A percentile compares a stretch with the other conserved stretches of the same genome.
phyloP scores from a whole-genome alignment of 2,329 filamentous ascomycete species.

The Ophiostoma sp. region DNA sequence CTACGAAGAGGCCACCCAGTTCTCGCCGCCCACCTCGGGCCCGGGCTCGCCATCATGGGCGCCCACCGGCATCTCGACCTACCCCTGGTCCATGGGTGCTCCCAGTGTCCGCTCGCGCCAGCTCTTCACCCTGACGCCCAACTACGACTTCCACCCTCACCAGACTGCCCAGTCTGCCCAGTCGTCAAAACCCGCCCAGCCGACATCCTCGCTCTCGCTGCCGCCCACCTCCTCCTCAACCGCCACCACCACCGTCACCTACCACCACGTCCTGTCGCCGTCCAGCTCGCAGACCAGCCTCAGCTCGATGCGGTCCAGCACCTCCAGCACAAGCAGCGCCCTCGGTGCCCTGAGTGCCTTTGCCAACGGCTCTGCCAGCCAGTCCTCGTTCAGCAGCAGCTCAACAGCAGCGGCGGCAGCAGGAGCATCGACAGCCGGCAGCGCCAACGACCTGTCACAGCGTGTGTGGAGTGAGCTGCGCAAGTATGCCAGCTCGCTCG shows the following conservation, averaged over 20 bases:
- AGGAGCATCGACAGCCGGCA: no score
- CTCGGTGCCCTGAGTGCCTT: slow-evolving; percentile 25
- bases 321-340: slow-evolving; percentile 20
- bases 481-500: slow-evolving; percentile 83
- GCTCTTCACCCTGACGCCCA: slow-evolving; percentile 65
- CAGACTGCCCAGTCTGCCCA: slow-evolving; percentile 48
- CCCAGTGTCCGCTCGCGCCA: slow-evolving; percentile 33
- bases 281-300: slow-evolving; percentile 83
- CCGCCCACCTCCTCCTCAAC: slow-evolving; percentile 16
- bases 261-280: slow-evolving; percentile 51
- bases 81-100: slow-evolving; percentile 43
- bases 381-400: slow-evolving; percentile 21
- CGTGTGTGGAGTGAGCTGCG: slow-evolving; percentile 74
- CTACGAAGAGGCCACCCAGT: slow-evolving; percentile 65
- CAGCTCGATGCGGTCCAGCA: slow-evolving; percentile 63
- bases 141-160: slow-evolving; percentile 60
- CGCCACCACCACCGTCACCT: slow-evolving; percentile 29
- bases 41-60: slow-evolving; percentile 53
- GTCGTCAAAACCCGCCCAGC: slow-evolving; percentile 29
- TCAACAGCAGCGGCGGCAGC: slow-evolving; percentile 41
- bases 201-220: slow-evolving; percentile 17
- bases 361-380: slow-evolving; percentile 21
- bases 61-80: slow-evolving; percentile 39
- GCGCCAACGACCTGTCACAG: slow-evolving; percentile 56
- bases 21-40: slow-evolving; percentile 47